Percentiles rank a stretch among this genome's conserved stretches.
Conservation (phyloP, 495 filamentous ascomycete species). For the Paragyromitra xinjiangensis region DNA sequence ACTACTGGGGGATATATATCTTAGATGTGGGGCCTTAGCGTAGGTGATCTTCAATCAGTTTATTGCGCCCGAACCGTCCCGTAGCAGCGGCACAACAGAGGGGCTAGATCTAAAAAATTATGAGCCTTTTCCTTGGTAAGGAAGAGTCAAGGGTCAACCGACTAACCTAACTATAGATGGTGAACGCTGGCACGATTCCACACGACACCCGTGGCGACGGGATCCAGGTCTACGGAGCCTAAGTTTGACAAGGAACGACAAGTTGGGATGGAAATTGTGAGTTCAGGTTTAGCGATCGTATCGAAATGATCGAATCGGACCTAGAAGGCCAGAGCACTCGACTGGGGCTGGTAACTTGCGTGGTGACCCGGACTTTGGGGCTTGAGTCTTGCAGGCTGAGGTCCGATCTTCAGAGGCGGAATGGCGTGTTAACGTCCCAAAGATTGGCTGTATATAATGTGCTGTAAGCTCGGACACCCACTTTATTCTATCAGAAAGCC, state of each 20-base stretch:
- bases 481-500: constrained; percentile 27
- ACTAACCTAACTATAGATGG: constrained; percentile 38
- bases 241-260: constrained; percentile 36
- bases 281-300: constrained; percentile 43
- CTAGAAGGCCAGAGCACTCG: constrained; percentile 25
- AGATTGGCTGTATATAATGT: constrained; percentile 24
- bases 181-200: constrained; percentile 30
- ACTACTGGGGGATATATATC: constrained; percentile 41
- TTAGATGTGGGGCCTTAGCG: constrained; percentile 18
- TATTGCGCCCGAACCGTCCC: constrained; percentile 36
- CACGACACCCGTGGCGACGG: constrained; percentile 46
- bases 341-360: constrained; percentile 4
- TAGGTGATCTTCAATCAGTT: constrained; percentile 40
- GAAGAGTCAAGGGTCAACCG: constrained; percentile 23
- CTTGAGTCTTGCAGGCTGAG: constrained; percentile 12
- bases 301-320: constrained; percentile 34
- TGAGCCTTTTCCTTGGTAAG: constrained; percentile 35
- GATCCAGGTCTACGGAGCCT: constrained; percentile 41
- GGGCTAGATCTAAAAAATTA: constrained; percentile 18
- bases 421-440: constrained; percentile 37
- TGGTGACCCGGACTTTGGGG: constrained; percentile 28
- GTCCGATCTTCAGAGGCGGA: constrained; percentile 40
- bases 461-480: constrained; percentile 38
- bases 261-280: constrained; percentile 32
- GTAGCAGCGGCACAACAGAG: constrained; percentile 31